These are phyloP conservation scores for Penicillium maclennaniae DNA, from an alignment of 495 filamentous ascomycete genomes.

Conservation along the genomic window DNA sequence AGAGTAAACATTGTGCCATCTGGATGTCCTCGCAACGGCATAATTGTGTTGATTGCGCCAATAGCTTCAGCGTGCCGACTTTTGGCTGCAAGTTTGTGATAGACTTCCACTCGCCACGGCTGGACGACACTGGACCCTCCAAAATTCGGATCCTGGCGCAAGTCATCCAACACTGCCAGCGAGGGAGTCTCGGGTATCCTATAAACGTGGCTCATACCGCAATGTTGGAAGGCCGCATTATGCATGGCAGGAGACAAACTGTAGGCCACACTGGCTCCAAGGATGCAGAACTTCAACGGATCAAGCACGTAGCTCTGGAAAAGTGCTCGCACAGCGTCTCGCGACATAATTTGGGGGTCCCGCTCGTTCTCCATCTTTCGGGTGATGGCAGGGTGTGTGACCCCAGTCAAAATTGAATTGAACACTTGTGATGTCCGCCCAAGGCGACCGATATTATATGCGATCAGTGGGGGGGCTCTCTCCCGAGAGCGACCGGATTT, in stretches of 20 bases:
- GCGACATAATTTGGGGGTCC: conserved; percentile 49
- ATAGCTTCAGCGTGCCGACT: conserved; percentile 76
- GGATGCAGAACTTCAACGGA: conserved; percentile 70
- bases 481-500: conserved; percentile 36
- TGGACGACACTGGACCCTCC: conserved; percentile 70
- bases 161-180: conserved; percentile 58
- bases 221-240: conserved; percentile 66
- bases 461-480: conserved; percentile 54
- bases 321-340: conserved; percentile 53
- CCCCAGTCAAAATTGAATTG: conserved; percentile 63
- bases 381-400: conserved; percentile 63
- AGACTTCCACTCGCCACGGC: conserved; percentile 72
- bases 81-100: conserved; percentile 61
- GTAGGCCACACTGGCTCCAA: conserved; percentile 69
- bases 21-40: conserved; percentile 62
- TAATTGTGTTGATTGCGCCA: conserved; percentile 77
- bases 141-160: conserved; percentile 62
- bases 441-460: conserved; percentile 67
- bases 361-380: conserved; percentile 22
- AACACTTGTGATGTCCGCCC: conserved; percentile 66
- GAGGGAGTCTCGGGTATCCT: conserved; percentile 60
- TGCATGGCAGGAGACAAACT: conserved; percentile 79
- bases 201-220: conserved; percentile 70
- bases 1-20: conserved; percentile 64
- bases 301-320: conserved; percentile 55